Conservation (phyloP, 768 basidiomycete species). For the Boletellus ananas region DNA sequence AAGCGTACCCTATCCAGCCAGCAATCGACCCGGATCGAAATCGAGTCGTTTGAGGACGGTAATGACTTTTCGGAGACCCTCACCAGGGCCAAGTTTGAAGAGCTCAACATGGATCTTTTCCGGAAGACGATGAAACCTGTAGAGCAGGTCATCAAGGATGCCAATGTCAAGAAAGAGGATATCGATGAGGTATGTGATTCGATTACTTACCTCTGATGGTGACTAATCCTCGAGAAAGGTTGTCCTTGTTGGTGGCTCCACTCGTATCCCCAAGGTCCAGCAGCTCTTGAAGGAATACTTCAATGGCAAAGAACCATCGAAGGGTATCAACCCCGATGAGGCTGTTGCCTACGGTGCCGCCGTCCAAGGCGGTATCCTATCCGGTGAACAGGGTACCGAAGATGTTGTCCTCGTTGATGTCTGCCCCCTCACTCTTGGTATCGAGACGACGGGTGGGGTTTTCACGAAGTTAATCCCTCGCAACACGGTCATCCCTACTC, state of each 20-base stretch:
- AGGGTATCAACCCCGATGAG: conserved; percentile 99
- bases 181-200: conserved; percentile 67
- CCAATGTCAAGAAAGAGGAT: conserved; percentile 97
- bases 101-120: conserved; percentile 98
- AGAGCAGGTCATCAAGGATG: conserved; percentile 97
- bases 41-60: conserved; percentile 93
- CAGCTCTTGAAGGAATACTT: conserved; percentile 98
- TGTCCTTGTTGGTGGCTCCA: conserved; percentile 94
- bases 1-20: conserved; percentile 92
- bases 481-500: conserved; percentile 97
- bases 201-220: rapidly evolving
- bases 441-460: conserved; percentile 97
- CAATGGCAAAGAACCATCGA: conserved; percentile 93
- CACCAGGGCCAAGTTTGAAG: conserved; percentile 98
- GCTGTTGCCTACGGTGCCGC: conserved; percentile 99
- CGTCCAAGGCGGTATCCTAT: conserved; percentile 97
- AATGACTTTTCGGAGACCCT: conserved; percentile 97
- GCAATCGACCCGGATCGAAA: conserved; percentile 88
- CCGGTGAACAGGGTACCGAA: conserved; percentile 86
- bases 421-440: conserved; percentile 95
- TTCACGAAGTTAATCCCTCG: conserved; percentile 97
- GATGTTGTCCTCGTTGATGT: conserved; percentile 96
- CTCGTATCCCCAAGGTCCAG: conserved; percentile 99
- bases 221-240: conserved; percentile 38
- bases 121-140: conserved; percentile 99